These are phyloP conservation scores for Saccharomyces hybrid DNA, from an alignment of 1,139 yeast species.

Conservation along the genomic window DNA sequence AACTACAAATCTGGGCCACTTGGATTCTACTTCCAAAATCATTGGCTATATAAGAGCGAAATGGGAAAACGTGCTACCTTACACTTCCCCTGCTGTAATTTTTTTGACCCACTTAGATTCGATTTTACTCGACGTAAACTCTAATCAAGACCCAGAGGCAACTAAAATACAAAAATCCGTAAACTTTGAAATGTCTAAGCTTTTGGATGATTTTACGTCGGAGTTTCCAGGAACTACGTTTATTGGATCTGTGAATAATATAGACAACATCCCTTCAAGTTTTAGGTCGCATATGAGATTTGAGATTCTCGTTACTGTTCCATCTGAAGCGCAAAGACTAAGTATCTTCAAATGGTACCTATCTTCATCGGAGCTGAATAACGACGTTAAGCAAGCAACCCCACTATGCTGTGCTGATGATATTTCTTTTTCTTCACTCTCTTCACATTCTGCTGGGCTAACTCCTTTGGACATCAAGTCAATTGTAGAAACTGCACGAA, in stretches of 20 bases:
- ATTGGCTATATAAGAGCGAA: conserved; percentile 72
- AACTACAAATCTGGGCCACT: conserved; percentile 43
- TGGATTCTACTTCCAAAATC: conserved; percentile 71
- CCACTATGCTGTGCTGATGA: conserved; percentile 39
- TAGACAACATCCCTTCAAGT: conserved; percentile 60
- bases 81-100: conserved; percentile 38
- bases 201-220: conserved; percentile 50
- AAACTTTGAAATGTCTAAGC: conserved; percentile 50
- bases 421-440: conserved; percentile 51
- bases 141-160: conserved; percentile 43
- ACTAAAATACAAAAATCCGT: conserved; percentile 40
- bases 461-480: conserved; percentile 77
- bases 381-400: not conserved
- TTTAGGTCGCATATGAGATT: conserved; percentile 67
- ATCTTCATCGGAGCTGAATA: conserved; percentile 29
- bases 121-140: conserved; percentile 62
- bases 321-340: conserved; percentile 65
- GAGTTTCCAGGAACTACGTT: conserved; percentile 41
- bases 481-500: conserved; percentile 59
- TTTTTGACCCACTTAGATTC: conserved; percentile 69
- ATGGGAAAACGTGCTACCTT: conserved; percentile 50
- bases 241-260: conserved; percentile 63
- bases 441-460: conserved; percentile 86
- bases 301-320: conserved; percentile 70
- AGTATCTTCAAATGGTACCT: conserved; percentile 47